Evolutionary conservation across 176 grass and related monocot genomes (phyloP), one percentile per base, ranked within the genome.

Genomic region (Thinopyrum elongatum): DNA sequence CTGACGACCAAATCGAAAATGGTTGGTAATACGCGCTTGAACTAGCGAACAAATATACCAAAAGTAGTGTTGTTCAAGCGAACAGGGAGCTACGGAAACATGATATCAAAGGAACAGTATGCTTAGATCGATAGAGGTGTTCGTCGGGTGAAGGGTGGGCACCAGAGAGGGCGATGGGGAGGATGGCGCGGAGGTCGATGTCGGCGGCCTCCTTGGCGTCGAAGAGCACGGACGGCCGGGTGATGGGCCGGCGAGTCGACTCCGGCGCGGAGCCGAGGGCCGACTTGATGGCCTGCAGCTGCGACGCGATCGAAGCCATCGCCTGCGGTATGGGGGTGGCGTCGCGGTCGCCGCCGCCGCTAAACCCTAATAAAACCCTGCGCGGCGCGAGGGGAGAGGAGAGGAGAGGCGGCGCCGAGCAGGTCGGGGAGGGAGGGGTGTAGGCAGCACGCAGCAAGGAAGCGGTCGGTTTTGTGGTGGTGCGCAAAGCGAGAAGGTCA

Each of bases 231-330:
- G 92, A 94, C 26, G 94, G 94, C 10, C 94, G 97, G 5, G 90
- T 91, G 65, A 89, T 83, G 26, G 92, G 85, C 29, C 88, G 44
- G 17, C 88, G 92, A 22, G 87, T 46, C 13, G 81, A 27, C 47
- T 78, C 88, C 10, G 92, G 84, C 2, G 84, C 61, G 8, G 87
- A 73, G 55, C 87, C 87, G 51, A 91, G 13, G 19, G 83, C 88
- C 77, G 96, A 91, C 86, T 90, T 95, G 84, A 98, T 98, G 38
- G 78, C 97, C 80, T 94, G 83, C 38, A 98, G 92, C 88, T 98
- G 93, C 27, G 90, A 83, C 13, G 85, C 92, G 30, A 97, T 93
- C 8, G 92, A 91, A 58, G 91, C 13, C 85, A 91, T 91, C 79
- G 59, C 44, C 14, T 49, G 41, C 8, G 7, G 72, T 30, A 17